Conservation (phyloP, 2,329 filamentous ascomycete genomes). For the Rhinocladiella similis region DNA sequence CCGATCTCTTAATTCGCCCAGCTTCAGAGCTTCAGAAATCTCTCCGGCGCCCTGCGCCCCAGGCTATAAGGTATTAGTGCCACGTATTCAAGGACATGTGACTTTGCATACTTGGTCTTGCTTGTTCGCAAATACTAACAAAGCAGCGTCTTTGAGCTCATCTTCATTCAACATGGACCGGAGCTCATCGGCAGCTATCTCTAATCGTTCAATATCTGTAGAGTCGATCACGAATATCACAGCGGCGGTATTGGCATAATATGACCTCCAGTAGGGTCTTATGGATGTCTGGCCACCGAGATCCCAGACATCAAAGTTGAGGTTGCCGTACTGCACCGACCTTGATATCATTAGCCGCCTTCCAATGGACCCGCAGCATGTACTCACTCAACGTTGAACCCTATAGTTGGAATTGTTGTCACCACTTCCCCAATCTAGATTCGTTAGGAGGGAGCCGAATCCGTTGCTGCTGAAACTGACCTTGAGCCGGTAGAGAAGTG, state of each 20-base stretch:
- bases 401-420: conserved; percentile 97
- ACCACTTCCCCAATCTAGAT: conserved; percentile 93
- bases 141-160: conserved; percentile 85
- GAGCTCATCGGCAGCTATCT: conserved; percentile 89
- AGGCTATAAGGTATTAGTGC: conserved; percentile 59
- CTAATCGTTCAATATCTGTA: conserved; percentile 92
- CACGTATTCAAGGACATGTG: not conserved
- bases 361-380: not conserved
- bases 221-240: conserved; percentile 99
- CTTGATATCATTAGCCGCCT: conserved; percentile 3
- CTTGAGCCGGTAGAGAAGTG: conserved; percentile 92
- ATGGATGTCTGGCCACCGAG: conserved; percentile 98
- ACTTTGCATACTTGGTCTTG: conserved; percentile 61
- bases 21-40: conserved; percentile 86
- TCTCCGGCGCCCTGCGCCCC: conserved; percentile 95
- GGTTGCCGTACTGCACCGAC: conserved; percentile 94
- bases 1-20: conserved; percentile 88
- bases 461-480: conserved; percentile 46
- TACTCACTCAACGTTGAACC: conserved; percentile 85
- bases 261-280: conserved; percentile 97
- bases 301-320: conserved; percentile 99
- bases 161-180: conserved; percentile 96
- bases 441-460: conserved; percentile 15
- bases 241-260: conserved; percentile 97
- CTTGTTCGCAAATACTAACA: conserved; percentile 98